These are phyloP conservation scores for Venturiaceae sp. DNA, from an alignment of 2,329 filamentous ascomycete genomes.

Conservation along the genomic window DNA sequence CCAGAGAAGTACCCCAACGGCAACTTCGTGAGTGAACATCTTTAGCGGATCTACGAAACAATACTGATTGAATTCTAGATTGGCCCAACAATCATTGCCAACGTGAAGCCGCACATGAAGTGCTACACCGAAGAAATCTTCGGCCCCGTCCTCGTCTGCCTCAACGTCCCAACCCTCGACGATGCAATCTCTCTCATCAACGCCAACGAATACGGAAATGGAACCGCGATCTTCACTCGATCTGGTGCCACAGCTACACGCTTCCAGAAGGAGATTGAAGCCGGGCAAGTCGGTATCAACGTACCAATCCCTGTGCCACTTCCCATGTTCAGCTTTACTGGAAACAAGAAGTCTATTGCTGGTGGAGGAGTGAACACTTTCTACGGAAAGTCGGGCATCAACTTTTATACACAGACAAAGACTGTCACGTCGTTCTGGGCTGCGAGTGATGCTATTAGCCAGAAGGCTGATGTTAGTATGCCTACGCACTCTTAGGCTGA, in stretches of 20 bases:
- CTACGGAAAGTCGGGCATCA: conserved; percentile 84
- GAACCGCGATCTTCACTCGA: conserved; percentile 74
- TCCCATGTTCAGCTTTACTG: conserved; percentile 56
- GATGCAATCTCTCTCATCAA: conserved; percentile 77
- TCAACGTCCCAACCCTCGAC: conserved; percentile 69
- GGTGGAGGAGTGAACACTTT: conserved; percentile 90
- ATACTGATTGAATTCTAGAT: conserved; percentile 37
- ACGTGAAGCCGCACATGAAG: conserved; percentile 70
- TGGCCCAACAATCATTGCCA: conserved; percentile 71
- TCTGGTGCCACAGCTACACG: conserved; percentile 66
- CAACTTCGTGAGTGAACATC: conserved; percentile 53
- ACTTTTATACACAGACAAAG: conserved; percentile 80
- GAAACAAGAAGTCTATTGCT: conserved; percentile 77
- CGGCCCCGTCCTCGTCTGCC: conserved; percentile 71
- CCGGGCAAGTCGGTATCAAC: conserved; percentile 79
- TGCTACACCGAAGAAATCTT: conserved; percentile 86
- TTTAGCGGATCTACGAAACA: background rate
- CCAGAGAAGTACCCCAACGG: conserved; percentile 73
- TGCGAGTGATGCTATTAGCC: conserved; percentile 71
- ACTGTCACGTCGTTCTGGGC: conserved; percentile 92
- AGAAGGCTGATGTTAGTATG: conserved; percentile 84
- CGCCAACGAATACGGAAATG: conserved; percentile 79
- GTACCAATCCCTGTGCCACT: conserved; percentile 62
- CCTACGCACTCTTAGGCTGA: conserved; percentile 47
- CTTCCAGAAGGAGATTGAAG: conserved; percentile 74